Base-by-base conservation (phyloP, 1,284 basidiomycete species). In the Rugosomyces carneus region DNA sequence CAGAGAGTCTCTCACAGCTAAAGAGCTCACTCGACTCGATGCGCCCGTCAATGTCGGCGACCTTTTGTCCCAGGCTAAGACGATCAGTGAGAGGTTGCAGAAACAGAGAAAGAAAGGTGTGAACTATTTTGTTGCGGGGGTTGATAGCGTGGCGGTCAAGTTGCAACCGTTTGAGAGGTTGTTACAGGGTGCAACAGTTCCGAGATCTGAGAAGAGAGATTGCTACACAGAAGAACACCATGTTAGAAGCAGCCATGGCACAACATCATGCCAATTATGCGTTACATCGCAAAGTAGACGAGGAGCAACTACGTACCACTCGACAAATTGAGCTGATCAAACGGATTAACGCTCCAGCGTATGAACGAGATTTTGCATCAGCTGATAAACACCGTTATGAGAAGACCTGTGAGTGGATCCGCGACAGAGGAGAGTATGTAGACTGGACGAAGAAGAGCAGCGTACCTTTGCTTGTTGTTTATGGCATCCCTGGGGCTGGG, bases 341-440 rank as follows among this genome's bases (percentile, higher is more conserved):
- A 1, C 40, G 42, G 42, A 32, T 48, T 9, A 36, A 37, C 29
- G 47, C 47, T 1, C 38, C 47, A 11, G 9, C 9, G 11, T 48
- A 48, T 11, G 41, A 43, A 37, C 18, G 16, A 1, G 47, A 48
- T 19, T 37, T 48, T 15, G 15, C 11, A 16, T 21, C 24, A 1
- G 41, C 47, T 3, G n/a, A 40, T 13, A 18, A 37, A 11, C 15
- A n/a, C 7, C 37, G 32, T 6, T 23, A 48, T 20, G 9, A 31
- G 31, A 42, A 42, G 18, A 48, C 47, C 5, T 48, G 47, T 20
- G 47, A 44, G 11, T 48, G 47, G 47, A 20, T 48, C 15, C 26
- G 11, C 16, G 24, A 13, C 15, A 42, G 20, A 19, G 4, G 11
- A 3, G 21, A 35, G 6, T 47, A 35, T 8, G 11, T 38, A 1